These are phyloP conservation scores for Alternaria rosae DNA, from an alignment of 2,329 filamentous ascomycete genomes.

Conservation along the genomic window DNA sequence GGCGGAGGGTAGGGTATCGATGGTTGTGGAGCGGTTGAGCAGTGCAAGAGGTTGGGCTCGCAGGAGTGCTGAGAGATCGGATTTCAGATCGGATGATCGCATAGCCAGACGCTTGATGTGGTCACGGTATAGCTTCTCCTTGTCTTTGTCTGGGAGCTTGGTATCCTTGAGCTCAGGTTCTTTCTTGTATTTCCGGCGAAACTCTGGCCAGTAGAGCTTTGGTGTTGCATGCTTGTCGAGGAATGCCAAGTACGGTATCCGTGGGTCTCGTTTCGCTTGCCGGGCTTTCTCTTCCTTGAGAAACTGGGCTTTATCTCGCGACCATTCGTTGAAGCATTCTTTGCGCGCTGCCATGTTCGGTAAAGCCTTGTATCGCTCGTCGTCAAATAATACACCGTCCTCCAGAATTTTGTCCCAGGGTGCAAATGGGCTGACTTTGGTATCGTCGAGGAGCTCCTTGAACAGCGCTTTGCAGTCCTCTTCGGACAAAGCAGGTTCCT, in stretches of 20 bases:
- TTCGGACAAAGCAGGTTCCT: constrained; percentile 73
- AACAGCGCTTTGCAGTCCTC: constrained; percentile 81
- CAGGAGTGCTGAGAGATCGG: constrained; percentile 72
- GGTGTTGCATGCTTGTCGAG: constrained; percentile 82
- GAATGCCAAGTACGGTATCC: constrained; percentile 81
- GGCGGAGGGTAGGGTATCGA: constrained; percentile 66
- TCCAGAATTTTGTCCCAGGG: constrained; percentile 92
- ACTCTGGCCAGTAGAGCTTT: constrained; percentile 97
- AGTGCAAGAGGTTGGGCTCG: constrained; percentile 64
- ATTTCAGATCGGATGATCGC: constrained; percentile 70
- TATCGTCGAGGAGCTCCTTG: constrained; percentile 84
- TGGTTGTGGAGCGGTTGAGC: constrained; percentile 67
- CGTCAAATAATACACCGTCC: constrained; percentile 80
- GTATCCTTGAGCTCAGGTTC: constrained; percentile 81
- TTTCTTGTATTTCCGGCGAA: constrained; percentile 87
- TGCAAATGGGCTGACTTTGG: constrained; percentile 82
- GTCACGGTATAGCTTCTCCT: constrained; percentile 81
- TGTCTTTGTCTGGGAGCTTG: constrained; percentile 67
- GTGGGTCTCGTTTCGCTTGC: constrained; percentile 82
- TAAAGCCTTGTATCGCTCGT: constrained; percentile 85
- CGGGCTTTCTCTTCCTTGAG: constrained; percentile 76
- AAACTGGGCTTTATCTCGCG: constrained; percentile 74
- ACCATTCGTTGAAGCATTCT: constrained; percentile 87
- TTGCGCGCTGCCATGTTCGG: constrained; percentile 80
- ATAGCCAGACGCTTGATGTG: constrained; percentile 72